phyloP scores from a whole-genome alignment of 108 stramenopile species.

The Stephanodiscus triporus region DNA sequence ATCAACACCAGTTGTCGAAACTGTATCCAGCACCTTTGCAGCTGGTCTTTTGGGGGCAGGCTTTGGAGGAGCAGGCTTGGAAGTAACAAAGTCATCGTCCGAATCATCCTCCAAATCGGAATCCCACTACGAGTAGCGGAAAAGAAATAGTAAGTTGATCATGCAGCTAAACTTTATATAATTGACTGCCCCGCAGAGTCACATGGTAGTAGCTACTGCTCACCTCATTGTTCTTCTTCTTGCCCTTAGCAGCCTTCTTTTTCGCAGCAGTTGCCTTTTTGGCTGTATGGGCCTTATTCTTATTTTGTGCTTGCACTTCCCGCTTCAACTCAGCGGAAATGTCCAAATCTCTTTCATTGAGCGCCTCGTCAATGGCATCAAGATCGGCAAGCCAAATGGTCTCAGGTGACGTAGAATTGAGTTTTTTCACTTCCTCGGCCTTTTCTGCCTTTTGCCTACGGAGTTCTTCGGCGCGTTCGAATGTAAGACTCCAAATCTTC shows the following conservation, averaged over 20 bases:
- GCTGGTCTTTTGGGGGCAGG: conserved; percentile 13
- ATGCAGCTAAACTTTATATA: background rate
- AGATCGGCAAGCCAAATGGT: conserved; percentile 94
- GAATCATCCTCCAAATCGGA: conserved; percentile 60
- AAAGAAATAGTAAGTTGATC: background rate
- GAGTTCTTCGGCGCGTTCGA: conserved; percentile 93
- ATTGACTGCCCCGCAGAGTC: background rate
- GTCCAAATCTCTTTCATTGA: conserved; percentile 79
- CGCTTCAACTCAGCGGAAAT: conserved; percentile 57
- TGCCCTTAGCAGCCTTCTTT: conserved; percentile 43
- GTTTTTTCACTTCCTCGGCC: conserved; percentile 71
- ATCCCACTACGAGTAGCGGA: conserved; percentile 44
- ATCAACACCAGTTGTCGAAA: conserved; percentile 27
- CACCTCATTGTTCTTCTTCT: conserved; percentile 58
- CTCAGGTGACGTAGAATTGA: conserved; percentile 82
- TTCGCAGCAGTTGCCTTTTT: conserved; percentile 37
- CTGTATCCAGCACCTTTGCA: conserved; percentile 28
- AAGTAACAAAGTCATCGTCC: conserved; percentile 51
- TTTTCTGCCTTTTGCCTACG: conserved; percentile 85
- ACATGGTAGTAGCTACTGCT: background rate
- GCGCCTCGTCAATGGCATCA: conserved; percentile 90
- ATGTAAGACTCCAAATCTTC: conserved; percentile 98
- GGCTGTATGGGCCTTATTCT: conserved; percentile 49
- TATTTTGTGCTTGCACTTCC: conserved; percentile 66
- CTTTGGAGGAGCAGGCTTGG: conserved; percentile 24